Conservation (phyloP, 1,284 basidiomycete genomes). For the Puccinia polysora region DNA sequence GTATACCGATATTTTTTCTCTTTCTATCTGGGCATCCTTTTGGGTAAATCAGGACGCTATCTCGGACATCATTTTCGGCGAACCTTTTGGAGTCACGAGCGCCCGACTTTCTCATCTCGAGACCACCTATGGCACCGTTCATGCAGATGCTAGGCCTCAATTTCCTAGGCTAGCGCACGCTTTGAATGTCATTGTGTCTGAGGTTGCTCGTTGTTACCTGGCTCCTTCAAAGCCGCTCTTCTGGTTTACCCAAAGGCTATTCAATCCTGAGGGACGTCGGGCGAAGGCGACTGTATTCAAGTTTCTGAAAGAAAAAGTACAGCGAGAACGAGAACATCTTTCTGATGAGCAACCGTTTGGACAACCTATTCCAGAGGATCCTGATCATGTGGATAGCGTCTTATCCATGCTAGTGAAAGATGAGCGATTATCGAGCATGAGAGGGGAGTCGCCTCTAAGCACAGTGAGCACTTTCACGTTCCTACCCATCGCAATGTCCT, state of each 20-base stretch:
- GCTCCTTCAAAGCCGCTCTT: conserved; percentile 9
- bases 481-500: background rate
- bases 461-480: background rate
- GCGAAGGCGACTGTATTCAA: background rate
- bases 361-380: background rate
- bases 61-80: conserved; percentile 16
- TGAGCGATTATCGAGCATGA: background rate
- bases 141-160: conserved; percentile 1
- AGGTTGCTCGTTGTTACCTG: background rate
- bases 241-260: background rate
- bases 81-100: conserved; percentile 8
- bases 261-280: background rate
- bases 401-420: background rate
- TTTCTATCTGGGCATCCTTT: background rate
- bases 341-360: background rate
- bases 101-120: conserved; percentile 1
- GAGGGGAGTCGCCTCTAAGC: background rate
- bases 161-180: conserved; percentile 4
- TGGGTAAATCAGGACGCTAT: conserved; percentile 1
- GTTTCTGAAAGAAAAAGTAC: background rate
- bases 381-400: background rate
- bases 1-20: background rate
- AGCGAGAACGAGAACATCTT: background rate
- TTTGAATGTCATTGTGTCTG: conserved; percentile 12
- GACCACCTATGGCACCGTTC: background rate